Percentiles rank a stretch among this genome's conserved stretches.
Conservation (phyloP, 2,329 filamentous ascomycete species). For the Bipolaris sorokiniana region DNA sequence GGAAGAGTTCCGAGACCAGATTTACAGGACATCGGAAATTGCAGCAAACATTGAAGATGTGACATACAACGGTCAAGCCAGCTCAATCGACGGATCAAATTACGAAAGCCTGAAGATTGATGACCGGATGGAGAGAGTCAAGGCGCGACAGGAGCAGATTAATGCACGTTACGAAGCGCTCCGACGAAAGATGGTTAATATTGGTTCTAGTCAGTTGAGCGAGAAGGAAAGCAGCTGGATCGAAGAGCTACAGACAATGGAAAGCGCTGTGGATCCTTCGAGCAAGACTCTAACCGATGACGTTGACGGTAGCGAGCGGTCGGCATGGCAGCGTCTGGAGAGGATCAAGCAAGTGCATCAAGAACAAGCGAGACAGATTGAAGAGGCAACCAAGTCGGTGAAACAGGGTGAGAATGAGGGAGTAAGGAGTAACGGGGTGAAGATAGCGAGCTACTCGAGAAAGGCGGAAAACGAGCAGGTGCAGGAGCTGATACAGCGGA, state of each 20-base stretch:
- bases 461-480: slow-evolving; percentile 45
- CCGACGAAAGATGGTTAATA: slow-evolving; percentile 54
- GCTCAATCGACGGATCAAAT: slow-evolving; percentile 52
- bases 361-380: slow-evolving; percentile 52
- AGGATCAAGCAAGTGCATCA: slow-evolving; percentile 62
- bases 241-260: slow-evolving; percentile 59
- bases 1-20: slow-evolving; percentile 70
- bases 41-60: slow-evolving; percentile 70
- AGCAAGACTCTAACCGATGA: slow-evolving; percentile 42
- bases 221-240: slow-evolving; percentile 67
- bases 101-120: slow-evolving; percentile 64
- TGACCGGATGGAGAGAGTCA: slow-evolving; percentile 62
- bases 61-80: slow-evolving; percentile 61
- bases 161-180: slow-evolving; percentile 66
- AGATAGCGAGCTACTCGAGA: slow-evolving; percentile 43
- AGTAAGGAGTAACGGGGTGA: slow-evolving; percentile 23
- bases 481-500: slow-evolving; percentile 41
- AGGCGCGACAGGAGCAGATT: slow-evolving; percentile 63
- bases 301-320: slow-evolving; percentile 34
- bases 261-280: slow-evolving; percentile 46
- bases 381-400: slow-evolving; percentile 24
- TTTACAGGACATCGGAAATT: slow-evolving; percentile 69
- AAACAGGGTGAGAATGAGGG: slow-evolving; percentile 23
- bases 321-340: slow-evolving; percentile 62
- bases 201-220: slow-evolving; percentile 63